Base-by-base conservation (phyloP, 139 green algal species). In the Edaphochlamys debaryana region DNA sequence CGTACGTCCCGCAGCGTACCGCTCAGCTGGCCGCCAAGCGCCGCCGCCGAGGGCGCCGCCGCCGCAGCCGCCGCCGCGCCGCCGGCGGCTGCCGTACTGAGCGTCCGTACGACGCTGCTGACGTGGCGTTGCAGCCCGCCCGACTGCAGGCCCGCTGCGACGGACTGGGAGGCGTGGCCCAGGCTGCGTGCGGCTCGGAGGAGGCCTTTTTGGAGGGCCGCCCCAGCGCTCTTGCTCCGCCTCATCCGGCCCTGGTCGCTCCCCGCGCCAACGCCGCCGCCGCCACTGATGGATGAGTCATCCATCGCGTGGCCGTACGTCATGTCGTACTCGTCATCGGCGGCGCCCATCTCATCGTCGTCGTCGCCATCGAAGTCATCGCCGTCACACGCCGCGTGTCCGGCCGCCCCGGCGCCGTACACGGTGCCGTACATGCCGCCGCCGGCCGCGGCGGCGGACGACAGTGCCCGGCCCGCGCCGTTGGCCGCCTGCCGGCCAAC, bases 391-490 rank as follows among this genome's bases (percentile, higher is more conserved):
- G 52, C 6, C 56, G 6, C 9, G 17, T 1, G 25, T n/a, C 19
- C 56, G 9, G 6, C 50, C 8, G 50, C 36, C 13, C 5, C 29
- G 27, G 48, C 67, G 25, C 27, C 40, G 38, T 37, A 7, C 4
- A 9, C 3, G 38, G 30, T 0, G 37, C 67, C 75, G 62, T 82
- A 71, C 23, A 32, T 19, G 72, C 73, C n/a, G 32, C 50, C 52
- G 7, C 23, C 60, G 77, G 36, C 56, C 20, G 45, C 62, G 34
- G 15, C 32, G 27, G 48, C 67, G 5, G 88, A 85, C 36, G 62
- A 66, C 34, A 94, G 82, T 11, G 90, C 88, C n/a, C 86, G 62
- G 54, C 93, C 80, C 0, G 90, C 90, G 52, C 91, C 87, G 1
- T 68, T 77, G 6, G 89, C 86, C 8, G 91, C 85, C 1, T 50